Evolutionary conservation across 805 yeast species (phyloP).

Genomic region (Saturnispora dispora): DNA sequence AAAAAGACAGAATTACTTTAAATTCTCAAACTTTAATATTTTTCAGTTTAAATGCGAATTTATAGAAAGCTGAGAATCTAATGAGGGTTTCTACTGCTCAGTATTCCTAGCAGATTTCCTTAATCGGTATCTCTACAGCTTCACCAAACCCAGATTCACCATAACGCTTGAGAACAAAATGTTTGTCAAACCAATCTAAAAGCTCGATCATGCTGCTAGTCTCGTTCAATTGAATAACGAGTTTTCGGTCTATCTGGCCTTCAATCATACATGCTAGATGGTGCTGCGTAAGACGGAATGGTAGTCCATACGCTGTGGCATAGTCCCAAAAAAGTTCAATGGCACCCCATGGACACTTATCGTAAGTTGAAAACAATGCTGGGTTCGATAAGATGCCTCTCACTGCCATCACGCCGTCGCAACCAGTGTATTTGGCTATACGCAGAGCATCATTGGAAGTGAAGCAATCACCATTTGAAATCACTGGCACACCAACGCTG

Average conservation of each 20-base stretch:
- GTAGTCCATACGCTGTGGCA: conserved; percentile 72
- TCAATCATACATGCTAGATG: conserved; percentile 85
- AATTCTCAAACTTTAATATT: background rate
- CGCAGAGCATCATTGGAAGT: conserved; percentile 49
- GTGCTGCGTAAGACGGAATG: conserved; percentile 76
- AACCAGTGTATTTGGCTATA: conserved; percentile 61
- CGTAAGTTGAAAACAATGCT: conserved; percentile 69
- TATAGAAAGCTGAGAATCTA: no score
- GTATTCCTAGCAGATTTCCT: background rate
- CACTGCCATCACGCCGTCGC: conserved; percentile 93
- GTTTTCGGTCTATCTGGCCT: conserved; percentile 35
- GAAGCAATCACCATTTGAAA: conserved; percentile 98
- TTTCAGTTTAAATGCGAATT: background rate
- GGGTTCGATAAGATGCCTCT: conserved; percentile 84
- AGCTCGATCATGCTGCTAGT: conserved; percentile 49
- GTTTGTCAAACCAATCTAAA: conserved; percentile 72
- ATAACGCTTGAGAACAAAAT: conserved; percentile 56
- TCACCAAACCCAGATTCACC: conserved; percentile 66
- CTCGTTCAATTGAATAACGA: conserved; percentile 57
- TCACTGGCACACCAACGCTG: conserved; percentile 61
- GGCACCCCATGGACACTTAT: conserved; percentile 82
- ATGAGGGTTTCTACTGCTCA: background rate
- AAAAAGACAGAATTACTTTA: background rate
- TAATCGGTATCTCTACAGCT: conserved; percentile 22
- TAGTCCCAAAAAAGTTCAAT: conserved; percentile 77